Conservation (phyloP, 1,284 basidiomycete species). For the Rhizopogon parksii region DNA sequence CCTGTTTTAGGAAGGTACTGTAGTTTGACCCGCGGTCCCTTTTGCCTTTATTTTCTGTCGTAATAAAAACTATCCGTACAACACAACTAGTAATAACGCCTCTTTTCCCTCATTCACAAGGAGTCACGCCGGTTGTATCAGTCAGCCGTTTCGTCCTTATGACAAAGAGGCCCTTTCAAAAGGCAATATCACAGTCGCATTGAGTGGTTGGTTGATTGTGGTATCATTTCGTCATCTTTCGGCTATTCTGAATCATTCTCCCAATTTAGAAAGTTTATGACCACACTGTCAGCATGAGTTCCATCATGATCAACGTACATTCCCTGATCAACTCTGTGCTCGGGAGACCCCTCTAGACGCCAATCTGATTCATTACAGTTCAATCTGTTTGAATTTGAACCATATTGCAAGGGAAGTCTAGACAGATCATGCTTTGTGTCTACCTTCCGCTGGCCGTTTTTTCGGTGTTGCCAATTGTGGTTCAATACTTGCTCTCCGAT, state of each 20-base stretch:
- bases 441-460: conserved; percentile 12
- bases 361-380: conserved; percentile 1
- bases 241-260: background rate
- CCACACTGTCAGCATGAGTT: background rate
- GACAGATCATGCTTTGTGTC: background rate
- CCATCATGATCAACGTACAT: conserved; percentile 1
- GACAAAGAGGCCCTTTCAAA: background rate
- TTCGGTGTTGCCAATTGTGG: conserved; percentile 15
- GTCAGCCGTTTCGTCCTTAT: background rate
- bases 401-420: background rate
- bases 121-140: background rate
- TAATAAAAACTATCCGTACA: too few species aligned
- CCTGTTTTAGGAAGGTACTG: conserved; percentile 29
- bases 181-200: background rate
- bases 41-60: too few species aligned
- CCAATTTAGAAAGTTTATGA: background rate
- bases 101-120: too few species aligned
- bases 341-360: background rate
- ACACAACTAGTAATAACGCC: too few species aligned
- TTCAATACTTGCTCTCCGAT: background rate
- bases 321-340: background rate
- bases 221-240: background rate
- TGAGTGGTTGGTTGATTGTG: background rate
- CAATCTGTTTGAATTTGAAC: background rate
- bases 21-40: conserved; percentile 9